Conservation (phyloP, 768 basidiomycete species). For the Nidularia sp. region DNA sequence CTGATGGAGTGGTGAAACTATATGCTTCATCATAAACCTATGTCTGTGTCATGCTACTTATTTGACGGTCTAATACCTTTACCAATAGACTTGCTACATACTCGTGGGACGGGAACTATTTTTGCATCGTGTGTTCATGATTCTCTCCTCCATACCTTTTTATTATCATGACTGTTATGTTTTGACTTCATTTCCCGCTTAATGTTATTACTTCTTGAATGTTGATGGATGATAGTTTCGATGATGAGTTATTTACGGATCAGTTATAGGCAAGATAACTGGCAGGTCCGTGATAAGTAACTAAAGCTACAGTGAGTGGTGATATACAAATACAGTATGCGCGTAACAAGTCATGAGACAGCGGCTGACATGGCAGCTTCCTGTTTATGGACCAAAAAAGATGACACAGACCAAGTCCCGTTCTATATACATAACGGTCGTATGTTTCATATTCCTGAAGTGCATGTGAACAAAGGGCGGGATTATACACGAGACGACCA, state of each 20-base stretch:
- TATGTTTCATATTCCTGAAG: conserved; percentile 28
- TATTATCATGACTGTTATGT: conserved; percentile 17
- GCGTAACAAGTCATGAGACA: too few relatives aligned
- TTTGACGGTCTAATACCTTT: background rate
- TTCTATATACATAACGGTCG: too few relatives aligned
- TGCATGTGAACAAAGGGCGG: background rate
- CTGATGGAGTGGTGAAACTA: conserved; percentile 90
- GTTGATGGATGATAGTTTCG: too few relatives aligned
- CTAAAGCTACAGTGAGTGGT: too few relatives aligned
- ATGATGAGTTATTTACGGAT: too few relatives aligned
- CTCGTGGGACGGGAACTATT: conserved; percentile 22
- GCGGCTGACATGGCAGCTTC: too few relatives aligned
- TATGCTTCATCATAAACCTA: conserved; percentile 75
- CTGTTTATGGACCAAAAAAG: too few relatives aligned
- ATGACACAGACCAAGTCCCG: too few relatives aligned
- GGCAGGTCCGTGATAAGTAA: too few relatives aligned
- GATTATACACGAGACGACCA: conserved; percentile 7
- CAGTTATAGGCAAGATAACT: too few relatives aligned
- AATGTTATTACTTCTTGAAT: background rate
- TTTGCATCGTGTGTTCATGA: conserved; percentile 20
- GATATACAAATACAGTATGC: too few relatives aligned
- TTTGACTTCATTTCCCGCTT: conserved; percentile 10
- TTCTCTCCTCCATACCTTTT: conserved; percentile 18
- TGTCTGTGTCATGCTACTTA: conserved; percentile 11
- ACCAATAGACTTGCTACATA: conserved; percentile 28